phyloP scores from a whole-genome alignment of 805 yeast genomes.

The Wickerhamiella brachini region DNA sequence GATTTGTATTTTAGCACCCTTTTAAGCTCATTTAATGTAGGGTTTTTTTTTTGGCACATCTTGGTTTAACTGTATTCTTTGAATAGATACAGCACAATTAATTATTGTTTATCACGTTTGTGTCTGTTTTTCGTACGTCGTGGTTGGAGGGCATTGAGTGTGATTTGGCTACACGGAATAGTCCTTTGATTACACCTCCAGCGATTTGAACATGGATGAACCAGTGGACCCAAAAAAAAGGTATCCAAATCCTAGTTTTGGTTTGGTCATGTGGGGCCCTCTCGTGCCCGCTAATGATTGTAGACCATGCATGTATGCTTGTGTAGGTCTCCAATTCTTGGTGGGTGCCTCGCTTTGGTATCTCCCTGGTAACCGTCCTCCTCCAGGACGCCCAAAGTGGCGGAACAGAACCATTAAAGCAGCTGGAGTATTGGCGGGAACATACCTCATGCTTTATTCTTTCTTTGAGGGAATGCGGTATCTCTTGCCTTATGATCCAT shows the following conservation, averaged over 20 bases:
- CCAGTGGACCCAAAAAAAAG: conserved; percentile 2
- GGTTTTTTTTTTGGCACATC: no score
- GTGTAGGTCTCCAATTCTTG: conserved; percentile 40
- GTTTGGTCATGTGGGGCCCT: conserved; percentile 54
- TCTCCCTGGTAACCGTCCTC: conserved; percentile 14
- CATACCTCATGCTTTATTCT: conserved; percentile 37
- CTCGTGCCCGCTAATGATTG: conserved; percentile 62
- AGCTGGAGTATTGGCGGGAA: conserved; percentile 30
- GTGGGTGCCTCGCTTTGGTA: conserved; percentile 29
- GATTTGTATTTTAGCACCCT: no score
- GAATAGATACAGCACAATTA: no score
- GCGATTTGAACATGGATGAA: background rate
- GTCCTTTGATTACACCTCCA: background rate
- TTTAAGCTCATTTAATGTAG: no score
- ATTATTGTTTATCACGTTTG: no score
- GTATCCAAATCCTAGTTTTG: conserved; percentile 38
- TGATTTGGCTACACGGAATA: no score
- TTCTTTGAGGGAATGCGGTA: conserved; percentile 44
- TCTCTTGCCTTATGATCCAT: conserved; percentile 39
- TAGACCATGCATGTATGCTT: conserved; percentile 35
- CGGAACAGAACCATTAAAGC: conserved; percentile 23
- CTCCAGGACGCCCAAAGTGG: conserved; percentile 11
- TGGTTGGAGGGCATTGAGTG: no score
- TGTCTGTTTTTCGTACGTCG: no score
- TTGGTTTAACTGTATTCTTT: no score